Base-by-base conservation (phyloP, 257 asterid species). In the Hygrophila difformis region DNA sequence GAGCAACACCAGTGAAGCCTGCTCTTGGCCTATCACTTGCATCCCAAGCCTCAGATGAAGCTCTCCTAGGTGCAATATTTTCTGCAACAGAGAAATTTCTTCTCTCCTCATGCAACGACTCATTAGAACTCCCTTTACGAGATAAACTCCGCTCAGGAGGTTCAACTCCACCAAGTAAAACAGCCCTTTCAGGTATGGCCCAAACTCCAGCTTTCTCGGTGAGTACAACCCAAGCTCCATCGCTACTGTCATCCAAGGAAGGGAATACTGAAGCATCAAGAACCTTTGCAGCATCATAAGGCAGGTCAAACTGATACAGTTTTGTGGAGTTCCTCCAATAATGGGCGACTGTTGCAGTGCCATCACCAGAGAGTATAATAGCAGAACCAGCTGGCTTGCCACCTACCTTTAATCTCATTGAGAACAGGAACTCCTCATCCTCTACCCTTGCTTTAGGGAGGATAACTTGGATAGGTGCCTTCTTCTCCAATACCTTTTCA, bases 141-240 rank as follows among this genome's bases (percentile, higher is more conserved):
- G 95, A 84, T 71, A 84, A 77, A 67, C 95, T 88, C 59, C 95
- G 62, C 62, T 85, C 95, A 47, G 97, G 97, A 13, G 95, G 95
- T 71, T 84, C 89, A 61, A 88, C 94, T 54, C 94, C 97, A 56
- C 97, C 95, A 54, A 72, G 70, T 61, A 81, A 61, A 58, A 88
- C 79, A 52, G 95, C 97, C 70, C 67, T 84, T 74, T 81, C 97
- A 53, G 97, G 97, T 62, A 88, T 84, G 15, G 93, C 95, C 95
- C 95, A 88, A 42, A 88, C 72, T 64, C 97, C 97, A 69, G 88
- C 97, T 69, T 79, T 88, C 68, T 84, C 95, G 13, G 97, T 88
- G 59, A 88, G 81, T 41, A 88, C 89, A 67, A 62, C 91, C 97
- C 97, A 84, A 42, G 95, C 87, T 56, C 92, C 95, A 41, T 78